Base-by-base conservation (phyloP, 2,329 filamentous ascomycete genomes). In the Paraconiothyrium brasiliense region DNA sequence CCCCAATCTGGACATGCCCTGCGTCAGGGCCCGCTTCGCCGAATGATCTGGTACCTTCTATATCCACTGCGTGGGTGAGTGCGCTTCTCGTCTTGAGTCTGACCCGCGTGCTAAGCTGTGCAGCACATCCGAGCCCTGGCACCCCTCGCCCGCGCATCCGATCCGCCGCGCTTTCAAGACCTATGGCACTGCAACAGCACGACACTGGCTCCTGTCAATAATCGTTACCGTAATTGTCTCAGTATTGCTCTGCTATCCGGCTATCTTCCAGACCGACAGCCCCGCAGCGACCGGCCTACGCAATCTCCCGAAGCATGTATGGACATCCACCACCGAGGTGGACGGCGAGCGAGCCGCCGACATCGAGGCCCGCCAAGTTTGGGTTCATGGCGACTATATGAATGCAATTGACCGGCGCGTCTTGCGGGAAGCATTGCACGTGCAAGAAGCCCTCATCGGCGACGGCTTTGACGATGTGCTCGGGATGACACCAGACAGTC, bases 321-420 rank as follows among this genome's bases (percentile, higher is more conserved):
- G 92, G 92, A 93, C 91, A 30, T 89, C 89, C 41, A 90, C 90
- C 6, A 86, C 88, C 62, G 87, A 89, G 32, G 81, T 91, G 57
- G 79, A 85, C 39, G 85, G 86, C 51, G 81, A 82, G 57, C 78
- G 79, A 4, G 73, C 79, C 30, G 81, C 83, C 48, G 91, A 94
- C 75, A 88, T 94, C n/a, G 87, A 91, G 59, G 91, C 94, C 87
- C 90, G 91, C 67, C 92, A 92, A 60, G 86, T 92, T 59, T 94
- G 92, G 92, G 85, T 94, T 16, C 91, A 94, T 72, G 91, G 90
- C 64, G 90, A 86, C 75, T 93, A 93, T 73, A 94, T 94, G 89
- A 84, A 89, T 70, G 92, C 91, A 11, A 83, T 94, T 39, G 83
- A 91, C 54, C 83, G 84, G 55, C 82, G 88, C 7, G 84, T 94